phyloP scores from a whole-genome alignment of 108 stramenopile species.

The Cyclotella atomus region DNA sequence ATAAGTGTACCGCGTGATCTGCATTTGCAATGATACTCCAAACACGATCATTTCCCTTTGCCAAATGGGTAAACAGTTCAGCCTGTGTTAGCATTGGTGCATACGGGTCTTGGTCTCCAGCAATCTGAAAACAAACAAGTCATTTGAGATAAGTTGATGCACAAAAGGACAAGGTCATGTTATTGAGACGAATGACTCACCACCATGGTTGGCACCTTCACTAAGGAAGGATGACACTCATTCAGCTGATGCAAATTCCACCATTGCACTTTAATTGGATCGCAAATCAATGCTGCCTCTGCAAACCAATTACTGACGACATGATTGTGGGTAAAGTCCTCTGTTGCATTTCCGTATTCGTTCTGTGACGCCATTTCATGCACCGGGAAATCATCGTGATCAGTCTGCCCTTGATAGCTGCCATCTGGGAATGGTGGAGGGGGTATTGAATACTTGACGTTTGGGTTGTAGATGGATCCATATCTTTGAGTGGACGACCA shows the following conservation, averaged over 20 bases:
- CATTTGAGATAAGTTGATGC: background rate
- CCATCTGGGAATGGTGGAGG: constrained; percentile 3
- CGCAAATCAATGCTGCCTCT: constrained; percentile 74
- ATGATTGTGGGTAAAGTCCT: constrained; percentile 86
- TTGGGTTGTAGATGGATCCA: constrained; percentile 85
- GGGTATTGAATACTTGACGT: constrained; percentile 46
- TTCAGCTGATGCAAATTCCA: constrained; percentile 87
- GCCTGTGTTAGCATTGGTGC: constrained; percentile 68
- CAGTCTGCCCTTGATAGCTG: constrained; percentile 9
- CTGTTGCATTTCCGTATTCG: constrained; percentile 79
- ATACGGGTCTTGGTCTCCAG: constrained; percentile 85
- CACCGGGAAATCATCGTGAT: constrained; percentile 42
- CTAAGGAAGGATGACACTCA: constrained; percentile 79
- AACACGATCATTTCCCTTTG: constrained; percentile 69
- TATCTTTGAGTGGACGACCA: constrained; percentile 36
- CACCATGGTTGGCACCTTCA: constrained; percentile 84
- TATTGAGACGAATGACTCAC: constrained; percentile 10
- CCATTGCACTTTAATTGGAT: constrained; percentile 88
- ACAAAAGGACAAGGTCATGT: background rate
- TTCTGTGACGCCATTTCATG: constrained; percentile 50
- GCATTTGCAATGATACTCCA: constrained; percentile 86
- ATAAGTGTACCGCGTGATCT: constrained; percentile 85
- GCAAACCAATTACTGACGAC: constrained; percentile 67
- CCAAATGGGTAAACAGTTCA: constrained; percentile 75
- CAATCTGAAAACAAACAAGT: constrained; percentile 29